Conservation (phyloP, 2,329 filamentous ascomycete species). For the Cercospora janseana region DNA sequence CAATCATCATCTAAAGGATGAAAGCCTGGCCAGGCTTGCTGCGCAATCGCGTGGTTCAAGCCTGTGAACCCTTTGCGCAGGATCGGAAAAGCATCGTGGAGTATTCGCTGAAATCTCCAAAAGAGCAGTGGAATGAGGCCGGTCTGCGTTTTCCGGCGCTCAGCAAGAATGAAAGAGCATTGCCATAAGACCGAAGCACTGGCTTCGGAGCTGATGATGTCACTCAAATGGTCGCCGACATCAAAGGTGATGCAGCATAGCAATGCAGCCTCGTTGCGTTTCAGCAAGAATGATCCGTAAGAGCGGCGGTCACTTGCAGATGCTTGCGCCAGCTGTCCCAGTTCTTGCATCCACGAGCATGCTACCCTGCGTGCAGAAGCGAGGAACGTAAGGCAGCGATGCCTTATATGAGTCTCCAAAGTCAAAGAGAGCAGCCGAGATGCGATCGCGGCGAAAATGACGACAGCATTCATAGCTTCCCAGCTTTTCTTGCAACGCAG, state of each 20-base stretch:
- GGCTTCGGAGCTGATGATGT: conserved; percentile 17
- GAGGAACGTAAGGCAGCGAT: conserved; percentile 36
- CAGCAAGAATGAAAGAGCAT: no score
- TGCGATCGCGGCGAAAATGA: conserved; percentile 23
- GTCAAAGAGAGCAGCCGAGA: conserved; percentile 26
- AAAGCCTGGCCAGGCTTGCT: no score
- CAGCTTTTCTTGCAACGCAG: conserved; percentile 28
- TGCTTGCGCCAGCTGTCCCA: conserved; percentile 38
- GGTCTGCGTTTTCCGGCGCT: no score
- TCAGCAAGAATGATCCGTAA: conserved; percentile 30
- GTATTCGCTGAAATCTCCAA: no score
- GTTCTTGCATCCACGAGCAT: conserved; percentile 49
- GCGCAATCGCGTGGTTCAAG: no score
- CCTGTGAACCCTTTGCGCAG: no score
- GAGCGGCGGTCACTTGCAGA: conserved; percentile 40
- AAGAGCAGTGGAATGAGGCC: no score
- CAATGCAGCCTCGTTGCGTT: conserved; percentile 55
- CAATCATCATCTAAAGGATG: no score
- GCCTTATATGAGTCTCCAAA: neutral
- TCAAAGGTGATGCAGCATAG: conserved; percentile 55
- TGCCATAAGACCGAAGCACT: conserved; percentile 25
- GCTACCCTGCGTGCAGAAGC: conserved; percentile 45
- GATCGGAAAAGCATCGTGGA: no score
- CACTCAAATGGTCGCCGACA: conserved; percentile 23
- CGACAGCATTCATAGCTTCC: conserved; percentile 28